Percentiles rank a stretch among this genome's conserved stretches.
phyloP scores from a whole-genome alignment of 495 filamentous ascomycete species.

The Neurospora tetraspora region DNA sequence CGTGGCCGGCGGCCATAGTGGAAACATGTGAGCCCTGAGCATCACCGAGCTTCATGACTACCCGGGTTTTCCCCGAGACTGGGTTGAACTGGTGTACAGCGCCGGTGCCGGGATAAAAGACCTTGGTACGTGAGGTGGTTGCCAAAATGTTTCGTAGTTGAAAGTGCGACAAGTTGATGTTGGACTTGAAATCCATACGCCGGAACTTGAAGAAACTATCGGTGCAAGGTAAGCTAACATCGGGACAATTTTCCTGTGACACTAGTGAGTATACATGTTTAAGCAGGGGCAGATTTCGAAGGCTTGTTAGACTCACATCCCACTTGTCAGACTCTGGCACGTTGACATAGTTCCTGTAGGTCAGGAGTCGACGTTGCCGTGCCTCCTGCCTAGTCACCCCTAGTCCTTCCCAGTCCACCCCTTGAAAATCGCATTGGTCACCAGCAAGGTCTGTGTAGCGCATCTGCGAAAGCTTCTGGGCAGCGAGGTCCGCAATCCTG shows the following conservation, averaged over 20 bases:
- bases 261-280: neutral
- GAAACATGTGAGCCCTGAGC: constrained; percentile 48
- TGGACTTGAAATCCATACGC: constrained; percentile 55
- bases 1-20: constrained; percentile 56
- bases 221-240: constrained; percentile 27
- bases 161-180: constrained; percentile 67
- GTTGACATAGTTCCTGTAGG: constrained; percentile 52
- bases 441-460: constrained; percentile 40
- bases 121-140: constrained; percentile 58
- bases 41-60: constrained; percentile 54
- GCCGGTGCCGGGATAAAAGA: constrained; percentile 62
- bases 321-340: constrained; percentile 24
- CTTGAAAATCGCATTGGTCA: constrained; percentile 63
- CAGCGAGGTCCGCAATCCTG: constrained; percentile 12
- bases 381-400: constrained; percentile 53
- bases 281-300: constrained; percentile 1
- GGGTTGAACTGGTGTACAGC: constrained; percentile 49
- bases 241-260: constrained; percentile 19
- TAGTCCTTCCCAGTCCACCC: constrained; percentile 62
- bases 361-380: constrained; percentile 43
- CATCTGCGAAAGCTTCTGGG: constrained; percentile 11
- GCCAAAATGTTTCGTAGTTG: constrained; percentile 81
- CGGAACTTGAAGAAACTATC: constrained; percentile 61
- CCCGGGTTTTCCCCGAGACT: constrained; percentile 30
- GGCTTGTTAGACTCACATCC: constrained; percentile 19